These are phyloP conservation scores for Wickerhamiella sergipiensis DNA, from an alignment of 805 yeast genomes.

Conservation along the genomic window DNA sequence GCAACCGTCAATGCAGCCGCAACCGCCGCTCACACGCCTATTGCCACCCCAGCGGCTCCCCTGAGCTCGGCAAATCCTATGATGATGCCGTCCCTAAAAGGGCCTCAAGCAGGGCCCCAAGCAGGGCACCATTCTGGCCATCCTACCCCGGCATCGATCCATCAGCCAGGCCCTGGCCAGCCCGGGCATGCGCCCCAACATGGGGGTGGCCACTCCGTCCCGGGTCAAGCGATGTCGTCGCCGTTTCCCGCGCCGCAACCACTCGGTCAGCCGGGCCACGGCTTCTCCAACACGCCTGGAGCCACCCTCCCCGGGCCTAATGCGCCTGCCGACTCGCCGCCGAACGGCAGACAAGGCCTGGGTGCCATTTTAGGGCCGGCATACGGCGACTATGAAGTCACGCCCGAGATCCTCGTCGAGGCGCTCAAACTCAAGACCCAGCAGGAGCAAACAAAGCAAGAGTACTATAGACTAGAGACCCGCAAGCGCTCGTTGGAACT, in stretches of 20 bases:
- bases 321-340: not conserved
- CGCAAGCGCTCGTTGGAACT: constrained; percentile 47
- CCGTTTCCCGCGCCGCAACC: too few species aligned
- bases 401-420: constrained; percentile 38
- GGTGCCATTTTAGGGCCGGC: not conserved
- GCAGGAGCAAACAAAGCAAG: constrained; percentile 76
- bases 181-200: too few species aligned
- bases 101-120: not conserved
- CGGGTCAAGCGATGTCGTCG: too few species aligned
- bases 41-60: not conserved
- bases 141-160: too few species aligned
- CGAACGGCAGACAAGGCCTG: not conserved
- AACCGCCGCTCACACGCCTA: not conserved
- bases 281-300: not conserved
- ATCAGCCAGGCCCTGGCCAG: too few species aligned
- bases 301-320: not conserved
- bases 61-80: not conserved
- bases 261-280: not conserved
- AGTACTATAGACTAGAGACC: constrained; percentile 52
- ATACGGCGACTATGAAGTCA: not conserved
- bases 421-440: constrained; percentile 50
- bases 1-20: not conserved
- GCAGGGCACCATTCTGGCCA: not conserved
- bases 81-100: not conserved
- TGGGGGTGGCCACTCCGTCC: too few species aligned